phyloP scores from a whole-genome alignment of 2,329 filamentous ascomycete species.

The Sarocladium brachiariae region DNA sequence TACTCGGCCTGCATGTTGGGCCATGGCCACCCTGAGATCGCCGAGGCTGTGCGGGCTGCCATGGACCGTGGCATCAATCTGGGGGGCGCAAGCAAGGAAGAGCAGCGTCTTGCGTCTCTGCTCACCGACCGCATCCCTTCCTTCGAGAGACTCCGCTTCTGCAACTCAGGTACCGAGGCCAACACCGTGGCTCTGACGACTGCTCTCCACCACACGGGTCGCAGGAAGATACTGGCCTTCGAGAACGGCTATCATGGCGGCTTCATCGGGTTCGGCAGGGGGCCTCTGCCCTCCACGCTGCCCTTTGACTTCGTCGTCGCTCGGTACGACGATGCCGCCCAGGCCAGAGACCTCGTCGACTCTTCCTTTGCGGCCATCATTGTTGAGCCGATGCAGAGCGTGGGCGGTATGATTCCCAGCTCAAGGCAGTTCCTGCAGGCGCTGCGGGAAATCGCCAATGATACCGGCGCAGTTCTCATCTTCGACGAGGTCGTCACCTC shows the following conservation, averaged over 20 bases:
- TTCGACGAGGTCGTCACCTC: constrained; percentile 69
- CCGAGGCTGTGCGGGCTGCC: constrained; percentile 40
- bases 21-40: constrained; percentile 52
- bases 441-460: constrained; percentile 39
- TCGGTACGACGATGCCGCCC: constrained; percentile 52
- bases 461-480: constrained; percentile 52
- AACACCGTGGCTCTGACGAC: constrained; percentile 52
- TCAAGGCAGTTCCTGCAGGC: constrained; percentile 42
- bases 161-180: constrained; percentile 61
- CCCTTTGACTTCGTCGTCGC: constrained; percentile 48
- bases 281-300: constrained; percentile 34
- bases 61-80: constrained; percentile 44
- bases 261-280: constrained; percentile 27
- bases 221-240: constrained; percentile 43
- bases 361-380: constrained; percentile 54
- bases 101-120: constrained; percentile 39
- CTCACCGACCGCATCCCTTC: constrained; percentile 25
- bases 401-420: constrained; percentile 50
- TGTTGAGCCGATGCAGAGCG: constrained; percentile 60
- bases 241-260: constrained; percentile 35
- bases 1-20: constrained; percentile 60
- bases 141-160: constrained; percentile 55
- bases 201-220: constrained; percentile 39
- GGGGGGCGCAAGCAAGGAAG: constrained; percentile 44
- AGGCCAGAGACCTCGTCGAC: constrained; percentile 36